Evolutionary conservation across 768 basidiomycete genomes (phyloP).

Genomic region (Auriculariales sp.): DNA sequence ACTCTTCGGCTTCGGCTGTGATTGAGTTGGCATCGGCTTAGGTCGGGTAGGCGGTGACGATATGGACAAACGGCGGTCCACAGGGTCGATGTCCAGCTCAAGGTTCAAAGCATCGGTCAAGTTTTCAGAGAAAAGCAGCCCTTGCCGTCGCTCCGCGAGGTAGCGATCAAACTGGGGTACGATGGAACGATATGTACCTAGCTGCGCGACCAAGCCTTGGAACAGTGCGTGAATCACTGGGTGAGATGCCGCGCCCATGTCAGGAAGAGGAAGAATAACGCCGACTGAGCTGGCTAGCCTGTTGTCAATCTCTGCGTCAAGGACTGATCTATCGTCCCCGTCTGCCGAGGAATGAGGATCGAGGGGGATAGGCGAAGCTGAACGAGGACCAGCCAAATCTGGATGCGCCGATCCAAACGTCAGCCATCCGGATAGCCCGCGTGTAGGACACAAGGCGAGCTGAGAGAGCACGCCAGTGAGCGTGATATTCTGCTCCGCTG

Average conservation of each 20-base stretch:
- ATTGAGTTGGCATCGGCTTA: neutral
- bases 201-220: conserved; percentile 62
- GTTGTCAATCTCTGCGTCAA: conserved; percentile 62
- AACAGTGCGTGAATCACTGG: conserved; percentile 75
- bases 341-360: conserved; percentile 26
- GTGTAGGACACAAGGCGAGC: conserved; percentile 71
- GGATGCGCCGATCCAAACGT: conserved; percentile 31
- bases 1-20: conserved; percentile 38
- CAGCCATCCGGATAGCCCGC: conserved; percentile 81
- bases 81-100: conserved; percentile 39
- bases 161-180: conserved; percentile 75
- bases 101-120: conserved; percentile 77
- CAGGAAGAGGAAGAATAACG: conserved; percentile 25
- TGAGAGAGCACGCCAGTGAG: conserved; percentile 71
- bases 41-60: neutral
- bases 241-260: conserved; percentile 49
- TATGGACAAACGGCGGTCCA: neutral
- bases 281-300: conserved; percentile 45
- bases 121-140: conserved; percentile 83
- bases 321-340: conserved; percentile 68
- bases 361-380: conserved; percentile 7
- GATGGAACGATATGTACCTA: conserved; percentile 62
- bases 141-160: conserved; percentile 73
- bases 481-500: conserved; percentile 77
- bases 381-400: conserved; percentile 4